Percentiles rank a stretch among this genome's conserved stretches.
Conservation (phyloP, 2,329 filamentous ascomycete genomes). For the Aspergillus sclerotialis region DNA sequence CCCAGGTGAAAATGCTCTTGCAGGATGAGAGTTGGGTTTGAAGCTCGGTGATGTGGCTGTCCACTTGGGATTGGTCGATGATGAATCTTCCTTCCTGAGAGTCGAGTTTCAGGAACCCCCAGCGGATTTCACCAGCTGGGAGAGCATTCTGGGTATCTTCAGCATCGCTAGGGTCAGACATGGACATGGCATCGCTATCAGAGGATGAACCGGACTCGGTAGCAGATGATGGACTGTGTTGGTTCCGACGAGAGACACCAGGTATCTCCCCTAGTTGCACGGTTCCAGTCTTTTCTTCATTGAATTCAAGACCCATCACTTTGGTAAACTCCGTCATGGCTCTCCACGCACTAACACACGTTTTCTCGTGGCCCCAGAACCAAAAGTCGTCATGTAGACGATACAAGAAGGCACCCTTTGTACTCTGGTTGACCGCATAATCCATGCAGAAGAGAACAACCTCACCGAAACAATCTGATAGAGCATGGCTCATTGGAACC, state of each 20-base stretch:
- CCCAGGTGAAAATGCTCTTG: constrained; percentile 51
- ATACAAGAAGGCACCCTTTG: constrained; percentile 50
- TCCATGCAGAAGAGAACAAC: constrained; percentile 58
- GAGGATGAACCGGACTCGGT: background rate
- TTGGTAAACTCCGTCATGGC: constrained; percentile 49
- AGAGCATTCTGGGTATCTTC: constrained; percentile 24
- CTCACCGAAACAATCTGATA: constrained; percentile 57
- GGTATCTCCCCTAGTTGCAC: constrained; percentile 31
- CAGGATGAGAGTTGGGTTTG: constrained; percentile 50
- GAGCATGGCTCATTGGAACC: constrained; percentile 52
- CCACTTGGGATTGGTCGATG: constrained; percentile 54
- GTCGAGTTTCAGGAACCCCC: constrained; percentile 55
- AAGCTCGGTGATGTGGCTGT: constrained; percentile 54
- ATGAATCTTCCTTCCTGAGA: constrained; percentile 47
- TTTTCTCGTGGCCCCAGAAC: constrained; percentile 55
- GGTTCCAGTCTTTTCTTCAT: constrained; percentile 52
- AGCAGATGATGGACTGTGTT: constrained; percentile 1
- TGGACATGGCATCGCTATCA: no score
- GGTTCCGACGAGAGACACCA: constrained; percentile 3
- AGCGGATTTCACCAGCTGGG: constrained; percentile 49
- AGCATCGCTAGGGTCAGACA: background rate
- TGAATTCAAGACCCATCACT: constrained; percentile 52
- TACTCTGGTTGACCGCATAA: constrained; percentile 54
- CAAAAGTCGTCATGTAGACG: constrained; percentile 61
- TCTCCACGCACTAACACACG: constrained; percentile 53